These are phyloP conservation scores for Elongisporangium senticosum DNA, from an alignment of 352 stramenopile genomes.

Conservation along the genomic window DNA sequence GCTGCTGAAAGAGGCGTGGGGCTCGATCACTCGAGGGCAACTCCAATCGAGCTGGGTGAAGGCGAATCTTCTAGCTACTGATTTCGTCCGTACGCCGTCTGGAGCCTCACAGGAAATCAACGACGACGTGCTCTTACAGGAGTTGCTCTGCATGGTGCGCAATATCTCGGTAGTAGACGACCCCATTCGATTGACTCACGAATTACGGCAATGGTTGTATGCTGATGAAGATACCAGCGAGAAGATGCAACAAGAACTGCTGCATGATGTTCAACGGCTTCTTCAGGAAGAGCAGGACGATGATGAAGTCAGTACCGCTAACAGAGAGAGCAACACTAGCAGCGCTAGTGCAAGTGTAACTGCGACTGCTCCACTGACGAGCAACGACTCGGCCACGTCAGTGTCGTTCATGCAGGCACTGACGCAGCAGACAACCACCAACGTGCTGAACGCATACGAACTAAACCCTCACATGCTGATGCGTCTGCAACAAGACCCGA, in stretches of 20 bases:
- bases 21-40: constrained; percentile 11
- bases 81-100: not conserved
- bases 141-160: constrained; percentile 31
- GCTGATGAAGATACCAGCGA: constrained; percentile 41
- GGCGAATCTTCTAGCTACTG: constrained; percentile 14
- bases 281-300: constrained; percentile 34
- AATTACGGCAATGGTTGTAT: constrained; percentile 33
- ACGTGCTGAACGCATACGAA: not conserved
- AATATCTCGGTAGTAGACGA: constrained; percentile 20
- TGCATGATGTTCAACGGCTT: constrained; percentile 35
- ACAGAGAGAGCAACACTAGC: constrained; percentile 9
- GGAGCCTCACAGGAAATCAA: constrained; percentile 10
- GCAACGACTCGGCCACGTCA: not conserved
- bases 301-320: constrained; percentile 2
- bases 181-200: constrained; percentile 26
- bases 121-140: constrained; percentile 29
- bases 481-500: not conserved
- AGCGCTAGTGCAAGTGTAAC: constrained; percentile 1
- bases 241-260: constrained; percentile 42
- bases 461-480: not conserved
- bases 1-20: constrained; percentile 37
- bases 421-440: not conserved
- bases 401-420: not conserved
- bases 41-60: constrained; percentile 28
- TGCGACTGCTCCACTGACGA: not conserved